phyloP scores from a whole-genome alignment of 768 basidiomycete genomes.

The Mycena kentingensis region DNA sequence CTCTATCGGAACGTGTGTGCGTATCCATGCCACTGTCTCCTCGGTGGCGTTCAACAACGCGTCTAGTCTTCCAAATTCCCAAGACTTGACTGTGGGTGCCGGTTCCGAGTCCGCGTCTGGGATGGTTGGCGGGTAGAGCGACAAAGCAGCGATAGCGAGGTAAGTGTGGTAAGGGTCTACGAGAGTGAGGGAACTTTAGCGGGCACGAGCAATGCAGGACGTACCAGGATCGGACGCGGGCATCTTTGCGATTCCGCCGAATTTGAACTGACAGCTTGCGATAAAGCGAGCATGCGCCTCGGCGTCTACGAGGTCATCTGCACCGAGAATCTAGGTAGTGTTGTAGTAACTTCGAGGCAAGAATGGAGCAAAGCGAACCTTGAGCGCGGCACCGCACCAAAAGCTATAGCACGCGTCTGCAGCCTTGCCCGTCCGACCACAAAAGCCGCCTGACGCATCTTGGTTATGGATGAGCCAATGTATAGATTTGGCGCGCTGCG shows the following conservation, averaged over 20 bases:
- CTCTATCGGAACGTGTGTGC: slow-evolving; percentile 50
- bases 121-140: slow-evolving; percentile 58
- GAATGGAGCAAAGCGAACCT: slow-evolving; percentile 47
- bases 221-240: slow-evolving; percentile 80
- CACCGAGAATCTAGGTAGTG: slow-evolving; percentile 65
- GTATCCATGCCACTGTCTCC: slow-evolving; percentile 70
- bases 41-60: slow-evolving; percentile 69
- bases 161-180: slow-evolving; percentile 96
- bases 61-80: slow-evolving; percentile 64
- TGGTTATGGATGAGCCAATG: slow-evolving; percentile 83
- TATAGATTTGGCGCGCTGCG: slow-evolving; percentile 56
- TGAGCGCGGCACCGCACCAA: slow-evolving; percentile 85
- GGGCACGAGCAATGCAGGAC: slow-evolving; percentile 19
- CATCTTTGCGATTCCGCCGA: slow-evolving; percentile 86
- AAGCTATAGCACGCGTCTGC: slow-evolving; percentile 96
- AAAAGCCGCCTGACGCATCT: slow-evolving; percentile 71
- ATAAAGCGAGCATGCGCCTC: slow-evolving; percentile 64
- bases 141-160: slow-evolving; percentile 78
- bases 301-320: slow-evolving; percentile 56
- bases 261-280: slow-evolving; percentile 78
- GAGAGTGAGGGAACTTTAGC: not conserved
- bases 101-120: slow-evolving; percentile 29
- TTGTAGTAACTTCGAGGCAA: slow-evolving; percentile 2
- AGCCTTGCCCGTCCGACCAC: slow-evolving; percentile 85
- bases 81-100: slow-evolving; percentile 41